Conservation (phyloP, 176 grass and related monocot genomes). For the Cymbopogon citratus region DNA sequence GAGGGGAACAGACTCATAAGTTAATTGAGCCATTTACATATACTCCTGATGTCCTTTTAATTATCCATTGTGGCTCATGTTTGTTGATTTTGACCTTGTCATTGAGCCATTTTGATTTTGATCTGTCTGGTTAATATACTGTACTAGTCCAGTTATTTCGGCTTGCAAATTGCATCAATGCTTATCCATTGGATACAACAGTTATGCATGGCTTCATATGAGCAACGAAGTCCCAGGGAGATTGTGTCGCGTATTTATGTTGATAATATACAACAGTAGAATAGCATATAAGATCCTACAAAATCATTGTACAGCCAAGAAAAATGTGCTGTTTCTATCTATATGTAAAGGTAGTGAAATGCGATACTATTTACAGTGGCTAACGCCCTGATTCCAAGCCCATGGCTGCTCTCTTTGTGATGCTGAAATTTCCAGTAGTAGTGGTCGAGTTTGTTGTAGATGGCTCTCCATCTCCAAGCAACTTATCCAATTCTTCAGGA, state of each 20-base stretch:
- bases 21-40: constrained; percentile 16
- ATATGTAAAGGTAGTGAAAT: not conserved
- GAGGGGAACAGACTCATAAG: constrained; percentile 10
- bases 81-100: not conserved
- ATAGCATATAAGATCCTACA: not conserved
- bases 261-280: not conserved
- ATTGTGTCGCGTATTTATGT: not conserved
- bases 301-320: not conserved
- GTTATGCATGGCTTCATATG: not conserved
- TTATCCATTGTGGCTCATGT: not conserved
- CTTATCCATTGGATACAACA: not conserved
- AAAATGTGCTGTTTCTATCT: not conserved
- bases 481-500: constrained; percentile 4
- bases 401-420: not conserved
- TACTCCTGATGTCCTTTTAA: not conserved
- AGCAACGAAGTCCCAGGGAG: not conserved
- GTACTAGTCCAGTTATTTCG: too few relatives aligned
- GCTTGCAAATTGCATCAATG: not conserved
- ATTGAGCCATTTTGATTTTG: too few relatives aligned
- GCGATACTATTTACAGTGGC: not conserved
- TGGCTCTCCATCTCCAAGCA: not conserved
- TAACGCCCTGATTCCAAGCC: constrained; percentile 11
- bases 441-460: not conserved
- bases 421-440: not conserved
- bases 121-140: too few relatives aligned